Conservation (phyloP, 73 alveolate species). For the Paramecium caudatum region DNA sequence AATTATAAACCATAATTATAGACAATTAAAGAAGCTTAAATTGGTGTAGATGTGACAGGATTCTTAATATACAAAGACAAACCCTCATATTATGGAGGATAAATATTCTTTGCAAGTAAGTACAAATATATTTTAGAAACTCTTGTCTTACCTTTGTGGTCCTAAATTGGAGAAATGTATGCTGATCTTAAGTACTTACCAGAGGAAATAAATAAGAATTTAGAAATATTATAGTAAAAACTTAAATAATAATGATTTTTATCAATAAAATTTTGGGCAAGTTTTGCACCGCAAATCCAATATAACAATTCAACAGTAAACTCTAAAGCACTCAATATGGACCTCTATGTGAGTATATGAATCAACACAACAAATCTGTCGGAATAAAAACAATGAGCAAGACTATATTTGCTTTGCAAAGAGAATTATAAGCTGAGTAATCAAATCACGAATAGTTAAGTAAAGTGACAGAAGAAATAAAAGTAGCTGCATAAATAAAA, state of each 20-base stretch:
- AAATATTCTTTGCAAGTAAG: slow-evolving; percentile 62
- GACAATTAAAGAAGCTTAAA: slow-evolving; percentile 77
- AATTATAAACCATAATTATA: background rate
- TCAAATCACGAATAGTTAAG: background rate
- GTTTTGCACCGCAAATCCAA: background rate
- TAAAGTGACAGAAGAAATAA: slow-evolving; percentile 13
- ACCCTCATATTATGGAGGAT: slow-evolving; percentile 69
- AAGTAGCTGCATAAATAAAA: slow-evolving; percentile 13
- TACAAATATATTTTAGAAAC: background rate
- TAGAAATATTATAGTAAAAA: slow-evolving; percentile 50
- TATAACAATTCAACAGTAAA: slow-evolving; percentile 1
- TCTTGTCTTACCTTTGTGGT: slow-evolving; percentile 56
- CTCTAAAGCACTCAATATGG: background rate
- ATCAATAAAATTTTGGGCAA: slow-evolving; percentile 17
- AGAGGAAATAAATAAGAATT: slow-evolving; percentile 42
- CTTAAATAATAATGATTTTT: slow-evolving; percentile 53
- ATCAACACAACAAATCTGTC: background rate
- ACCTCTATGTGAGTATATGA: slow-evolving; percentile 17
- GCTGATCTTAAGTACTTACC: slow-evolving; percentile 22
- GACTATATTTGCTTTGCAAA: background rate
- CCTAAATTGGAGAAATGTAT: slow-evolving; percentile 1
- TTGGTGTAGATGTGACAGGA: slow-evolving; percentile 72
- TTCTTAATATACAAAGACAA: slow-evolving; percentile 64
- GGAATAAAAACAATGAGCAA: slow-evolving; percentile 2
- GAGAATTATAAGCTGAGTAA: background rate